Percentiles rank a stretch among this genome's conserved stretches.
These are phyloP conservation scores for Epichloe elymi DNA, from an alignment of 2,329 filamentous ascomycete species.

Conservation along the genomic window DNA sequence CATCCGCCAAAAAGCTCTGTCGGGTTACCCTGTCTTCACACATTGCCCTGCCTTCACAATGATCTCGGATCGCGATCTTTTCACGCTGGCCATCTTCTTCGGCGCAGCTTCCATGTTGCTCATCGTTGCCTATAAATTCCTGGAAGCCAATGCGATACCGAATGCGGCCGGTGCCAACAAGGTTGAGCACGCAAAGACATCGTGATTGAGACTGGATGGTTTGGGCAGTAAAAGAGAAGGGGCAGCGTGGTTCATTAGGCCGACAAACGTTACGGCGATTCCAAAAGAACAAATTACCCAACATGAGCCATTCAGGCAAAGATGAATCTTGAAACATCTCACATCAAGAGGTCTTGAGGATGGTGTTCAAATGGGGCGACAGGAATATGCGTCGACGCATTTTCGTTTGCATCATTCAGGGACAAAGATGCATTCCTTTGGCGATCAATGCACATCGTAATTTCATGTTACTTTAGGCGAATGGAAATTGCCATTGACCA, in stretches of 20 bases:
- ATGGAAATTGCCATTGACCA: neutral
- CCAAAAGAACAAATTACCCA: neutral
- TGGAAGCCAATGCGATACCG: constrained; percentile 67
- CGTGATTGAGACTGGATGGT: neutral
- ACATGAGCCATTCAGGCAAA: neutral
- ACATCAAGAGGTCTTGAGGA: neutral
- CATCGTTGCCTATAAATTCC: constrained; percentile 90
- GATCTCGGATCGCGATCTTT: constrained; percentile 90
- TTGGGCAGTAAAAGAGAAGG: neutral
- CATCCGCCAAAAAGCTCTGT: neutral
- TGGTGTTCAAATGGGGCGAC: neutral
- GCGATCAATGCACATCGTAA: neutral
- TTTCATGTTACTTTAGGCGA: neutral
- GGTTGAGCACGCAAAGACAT: constrained; percentile 1
- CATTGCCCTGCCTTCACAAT: constrained; percentile 39
- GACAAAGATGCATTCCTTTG: neutral
- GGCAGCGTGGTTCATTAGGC: neutral
- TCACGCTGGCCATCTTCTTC: constrained; percentile 84
- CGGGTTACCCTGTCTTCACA: constrained; percentile 22
- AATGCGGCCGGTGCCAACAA: constrained; percentile 5
- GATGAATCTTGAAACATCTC: neutral
- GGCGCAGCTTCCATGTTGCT: constrained; percentile 81
- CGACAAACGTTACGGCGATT: neutral
- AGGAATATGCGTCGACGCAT: neutral
- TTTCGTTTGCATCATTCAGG: neutral